Evolutionary conservation across 768 basidiomycete genomes (phyloP).

Genomic region (Suillus clintonianus): DNA sequence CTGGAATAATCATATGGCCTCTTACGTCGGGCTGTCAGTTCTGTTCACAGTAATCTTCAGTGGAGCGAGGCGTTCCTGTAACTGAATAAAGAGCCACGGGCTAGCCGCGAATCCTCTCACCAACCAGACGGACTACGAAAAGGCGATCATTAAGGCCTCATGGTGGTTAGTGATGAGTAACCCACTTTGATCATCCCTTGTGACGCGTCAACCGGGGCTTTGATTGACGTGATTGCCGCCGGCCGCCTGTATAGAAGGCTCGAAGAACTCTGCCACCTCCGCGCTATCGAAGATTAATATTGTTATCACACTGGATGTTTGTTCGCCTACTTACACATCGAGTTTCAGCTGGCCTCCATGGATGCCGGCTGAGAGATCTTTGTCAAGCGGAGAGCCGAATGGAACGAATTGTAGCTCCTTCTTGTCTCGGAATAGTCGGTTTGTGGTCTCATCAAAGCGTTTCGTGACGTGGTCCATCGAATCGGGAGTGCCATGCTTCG

Average conservation of each 20-base stretch:
- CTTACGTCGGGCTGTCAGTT: slow-evolving; percentile 79
- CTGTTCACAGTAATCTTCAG: slow-evolving; percentile 64
- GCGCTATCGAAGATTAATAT: slow-evolving; percentile 21
- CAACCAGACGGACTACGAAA: slow-evolving; percentile 70
- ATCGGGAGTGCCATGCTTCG: slow-evolving; percentile 71
- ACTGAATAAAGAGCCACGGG: slow-evolving; percentile 75
- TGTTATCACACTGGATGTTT: slow-evolving; percentile 19
- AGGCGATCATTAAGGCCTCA: slow-evolving; percentile 7
- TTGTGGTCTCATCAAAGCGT: slow-evolving; percentile 82
- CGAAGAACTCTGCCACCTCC: slow-evolving; percentile 72
- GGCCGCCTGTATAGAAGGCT: slow-evolving; percentile 80
- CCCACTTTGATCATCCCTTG: slow-evolving; percentile 64
- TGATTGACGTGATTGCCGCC: slow-evolving; percentile 66
- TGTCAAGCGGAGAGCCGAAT: too few species aligned
- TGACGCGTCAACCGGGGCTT: slow-evolving; percentile 68
- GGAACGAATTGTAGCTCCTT: too few species aligned
- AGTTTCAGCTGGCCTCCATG: too few species aligned
- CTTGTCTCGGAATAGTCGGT: too few species aligned
- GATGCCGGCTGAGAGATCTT: too few species aligned
- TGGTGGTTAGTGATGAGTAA: slow-evolving; percentile 6
- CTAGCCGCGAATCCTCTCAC: slow-evolving; percentile 85
- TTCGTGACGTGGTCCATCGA: slow-evolving; percentile 78
- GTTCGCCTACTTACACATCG: too few species aligned
- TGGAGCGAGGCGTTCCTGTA: slow-evolving; percentile 65
- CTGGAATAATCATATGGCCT: slow-evolving; percentile 8